These are phyloP conservation scores for Zoysia pacifica DNA, from an alignment of 176 grass and related monocot species.

Conservation along the genomic window DNA sequence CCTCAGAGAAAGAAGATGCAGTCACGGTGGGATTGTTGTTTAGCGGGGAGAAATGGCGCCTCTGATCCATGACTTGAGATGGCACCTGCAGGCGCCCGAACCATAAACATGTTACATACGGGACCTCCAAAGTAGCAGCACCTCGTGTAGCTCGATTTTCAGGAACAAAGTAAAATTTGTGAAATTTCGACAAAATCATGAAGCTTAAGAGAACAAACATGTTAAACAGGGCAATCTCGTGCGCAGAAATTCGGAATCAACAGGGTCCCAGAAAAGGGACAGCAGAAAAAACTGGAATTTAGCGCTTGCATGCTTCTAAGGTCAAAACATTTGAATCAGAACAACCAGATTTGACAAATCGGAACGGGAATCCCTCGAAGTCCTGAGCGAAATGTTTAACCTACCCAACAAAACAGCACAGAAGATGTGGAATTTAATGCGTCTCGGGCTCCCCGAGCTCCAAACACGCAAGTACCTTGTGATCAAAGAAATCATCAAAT, in stretches of 20 bases:
- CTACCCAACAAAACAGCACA: slow-evolving; percentile 32
- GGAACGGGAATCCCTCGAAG: background rate
- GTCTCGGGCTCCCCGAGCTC: slow-evolving; percentile 34
- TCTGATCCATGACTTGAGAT: slow-evolving; percentile 76
- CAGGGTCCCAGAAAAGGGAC: background rate
- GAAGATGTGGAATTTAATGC: slow-evolving; percentile 40
- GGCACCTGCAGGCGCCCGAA: slow-evolving; percentile 47
- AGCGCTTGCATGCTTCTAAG: slow-evolving; percentile 13
- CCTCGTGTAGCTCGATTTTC: slow-evolving; percentile 9
- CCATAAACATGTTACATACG: slow-evolving; percentile 22
- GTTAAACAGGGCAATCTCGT: background rate
- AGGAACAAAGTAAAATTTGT: slow-evolving; percentile 36
- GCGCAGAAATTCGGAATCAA: background rate
- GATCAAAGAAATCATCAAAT: slow-evolving; percentile 31
- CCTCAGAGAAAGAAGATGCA: slow-evolving; percentile 72
- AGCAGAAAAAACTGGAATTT: slow-evolving; percentile 19
- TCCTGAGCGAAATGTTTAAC: slow-evolving; percentile 33
- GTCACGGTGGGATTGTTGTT: slow-evolving; percentile 38
- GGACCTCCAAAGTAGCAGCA: background rate
- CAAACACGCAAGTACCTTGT: slow-evolving; percentile 42
- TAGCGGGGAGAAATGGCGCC: slow-evolving; percentile 48
- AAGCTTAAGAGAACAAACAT: background rate
- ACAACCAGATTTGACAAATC: slow-evolving; percentile 32
- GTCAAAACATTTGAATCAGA: slow-evolving; percentile 35
- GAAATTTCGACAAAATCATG: slow-evolving; percentile 6